A percentile compares a stretch with the other conserved stretches of the same genome.
These are phyloP conservation scores for Talaromyces verruculosus DNA, from an alignment of 2,329 filamentous ascomycete genomes.

Conservation along the genomic window DNA sequence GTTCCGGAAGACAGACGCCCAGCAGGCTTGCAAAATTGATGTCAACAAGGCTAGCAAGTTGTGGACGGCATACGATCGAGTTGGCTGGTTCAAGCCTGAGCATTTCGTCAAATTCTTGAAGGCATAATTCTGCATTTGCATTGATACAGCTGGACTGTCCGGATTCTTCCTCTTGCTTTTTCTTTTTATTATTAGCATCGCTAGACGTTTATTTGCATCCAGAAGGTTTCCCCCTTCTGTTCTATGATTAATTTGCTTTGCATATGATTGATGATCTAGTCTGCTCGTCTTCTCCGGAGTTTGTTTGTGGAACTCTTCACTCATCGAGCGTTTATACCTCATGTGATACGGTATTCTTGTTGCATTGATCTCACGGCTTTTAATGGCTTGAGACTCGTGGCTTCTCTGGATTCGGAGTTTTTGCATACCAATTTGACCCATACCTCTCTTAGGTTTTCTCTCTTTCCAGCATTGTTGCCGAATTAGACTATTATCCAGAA, in stretches of 20 bases:
- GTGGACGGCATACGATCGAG: slow-evolving; percentile 83
- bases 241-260: slow-evolving; percentile 11
- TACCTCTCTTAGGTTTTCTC: not conserved
- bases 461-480: not conserved
- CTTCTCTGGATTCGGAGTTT: slow-evolving; percentile 10
- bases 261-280: slow-evolving; percentile 17
- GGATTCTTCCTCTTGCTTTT: not conserved
- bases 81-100: slow-evolving; percentile 72
- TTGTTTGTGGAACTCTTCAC: not conserved
- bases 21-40: slow-evolving; percentile 96
- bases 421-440: not conserved
- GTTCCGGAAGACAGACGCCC: slow-evolving; percentile 92
- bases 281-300: not conserved
- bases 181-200: not conserved
- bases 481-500: not conserved
- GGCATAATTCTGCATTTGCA: slow-evolving; percentile 23
- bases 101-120: slow-evolving; percentile 48
- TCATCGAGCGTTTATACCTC: slow-evolving; percentile 12
- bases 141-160: slow-evolving; percentile 21
- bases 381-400: slow-evolving; percentile 6
- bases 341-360: slow-evolving; percentile 10
- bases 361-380: slow-evolving; percentile 14
- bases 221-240: not conserved
- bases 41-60: slow-evolving; percentile 96
- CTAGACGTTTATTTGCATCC: slow-evolving; percentile 17